phyloP scores from a whole-genome alignment of 768 basidiomycete genomes.

The Suillus subaureus region DNA sequence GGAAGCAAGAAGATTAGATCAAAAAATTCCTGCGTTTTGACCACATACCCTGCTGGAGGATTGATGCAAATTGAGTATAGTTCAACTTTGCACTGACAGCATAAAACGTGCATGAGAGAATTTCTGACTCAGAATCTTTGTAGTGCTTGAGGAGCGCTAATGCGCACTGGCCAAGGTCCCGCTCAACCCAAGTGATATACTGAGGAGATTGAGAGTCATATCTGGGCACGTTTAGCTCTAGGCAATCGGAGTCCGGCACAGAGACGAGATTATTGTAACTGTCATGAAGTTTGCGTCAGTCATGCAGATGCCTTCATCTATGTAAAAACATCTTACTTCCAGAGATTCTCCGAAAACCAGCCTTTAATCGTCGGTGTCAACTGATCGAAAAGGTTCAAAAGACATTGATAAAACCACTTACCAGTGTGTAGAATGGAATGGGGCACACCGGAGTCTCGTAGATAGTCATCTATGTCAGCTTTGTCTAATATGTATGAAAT shows the following conservation, averaged over 20 bases:
- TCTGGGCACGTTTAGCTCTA: conserved; percentile 22
- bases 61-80: conserved; percentile 18
- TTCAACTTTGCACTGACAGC: conserved; percentile 25
- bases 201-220: conserved; percentile 21
- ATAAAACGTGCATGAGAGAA: conserved; percentile 28
- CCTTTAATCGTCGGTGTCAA: conserved; percentile 12
- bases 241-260: conserved; percentile 17
- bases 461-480: conserved; percentile 26
- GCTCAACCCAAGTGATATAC: conserved; percentile 26
- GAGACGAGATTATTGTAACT: conserved; percentile 16
- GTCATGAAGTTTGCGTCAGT: neutral
- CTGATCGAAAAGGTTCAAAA: neutral
- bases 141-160: conserved; percentile 29
- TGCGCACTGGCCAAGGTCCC: conserved; percentile 24
- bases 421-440: conserved; percentile 23
- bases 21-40: neutral
- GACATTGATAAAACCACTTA: conserved; percentile 8
- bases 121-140: conserved; percentile 17
- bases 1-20: neutral
- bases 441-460: conserved; percentile 20
- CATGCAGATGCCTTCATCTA: neutral
- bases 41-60: conserved; percentile 20
- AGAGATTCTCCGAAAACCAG: conserved; percentile 29
- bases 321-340: conserved; percentile 16
- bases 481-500: conserved; percentile 20